Evolutionary conservation across 208 protist genomes (phyloP), one percentile per base, ranked within the genome.

Genomic region (Willaertia magna): DNA sequence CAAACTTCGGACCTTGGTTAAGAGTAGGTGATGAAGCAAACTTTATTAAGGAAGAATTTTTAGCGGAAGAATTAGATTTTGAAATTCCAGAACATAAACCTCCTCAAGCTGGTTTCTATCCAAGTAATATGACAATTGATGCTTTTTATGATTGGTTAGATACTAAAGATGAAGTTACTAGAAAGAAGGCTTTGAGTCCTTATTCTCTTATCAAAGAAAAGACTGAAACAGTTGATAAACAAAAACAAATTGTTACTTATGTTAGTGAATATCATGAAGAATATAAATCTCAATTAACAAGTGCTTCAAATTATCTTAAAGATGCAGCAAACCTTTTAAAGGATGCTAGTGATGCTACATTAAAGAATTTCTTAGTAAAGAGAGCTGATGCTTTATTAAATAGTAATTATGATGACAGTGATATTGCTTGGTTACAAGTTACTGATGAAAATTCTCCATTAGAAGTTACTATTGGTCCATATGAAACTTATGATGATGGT

Each of bases 401-500:
- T 34, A 67, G 51, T 42, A 44, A 59, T 22, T 84, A 84, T 44
- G 79, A 84, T 34, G 40, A 16, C 26, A n/a, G 14, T 34, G 79
- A 84, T 42, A 11, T 84, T 12, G 48, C 79, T 44, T 84, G 79
- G 79, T 22, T 84, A 14, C 40, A 59, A 9, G 34, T 84, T 11
- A 67, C 34, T 44, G 79, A 74, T 44, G 40, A 9, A 0, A 84
- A 59, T 51, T 43, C 42, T 26, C 2, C 44, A 7, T 84, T 84
- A 30, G 52, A 74, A 44, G 79, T 84, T 12, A 84, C 79, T 44
- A 46, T 84, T 39, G 79, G 79, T 43, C 79, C 79, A 44, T 84
- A 84, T 84, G 79, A 84, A 44, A 84, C 79, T 14, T 84, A 84
- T 67, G 79, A 84, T 44, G 79, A 84, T 67, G 51, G 43, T 22